These are phyloP conservation scores for Catharanthus roseus DNA, from an alignment of 257 asterid species.

Conservation along the genomic window DNA sequence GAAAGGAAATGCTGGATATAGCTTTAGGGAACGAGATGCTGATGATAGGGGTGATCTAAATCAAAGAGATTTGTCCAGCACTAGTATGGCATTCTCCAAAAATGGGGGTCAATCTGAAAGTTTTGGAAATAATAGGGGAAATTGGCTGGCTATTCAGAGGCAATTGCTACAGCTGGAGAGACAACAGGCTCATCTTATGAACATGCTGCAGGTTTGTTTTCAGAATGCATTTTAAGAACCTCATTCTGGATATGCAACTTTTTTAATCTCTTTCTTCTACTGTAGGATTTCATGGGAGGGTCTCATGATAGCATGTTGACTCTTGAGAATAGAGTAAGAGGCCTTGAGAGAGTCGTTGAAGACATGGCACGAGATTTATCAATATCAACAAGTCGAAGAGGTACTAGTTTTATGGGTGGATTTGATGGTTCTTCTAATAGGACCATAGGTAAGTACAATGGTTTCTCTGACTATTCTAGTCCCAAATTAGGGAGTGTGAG, in stretches of 20 bases:
- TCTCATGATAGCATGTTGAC: slow-evolving; percentile 96
- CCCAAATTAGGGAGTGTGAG: slow-evolving; percentile 61
- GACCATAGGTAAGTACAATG: slow-evolving; percentile 60
- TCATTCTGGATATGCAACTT: slow-evolving; percentile 20
- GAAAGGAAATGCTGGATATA: slow-evolving; percentile 34
- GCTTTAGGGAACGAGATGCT: slow-evolving; percentile 27
- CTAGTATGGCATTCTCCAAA: slow-evolving; percentile 46
- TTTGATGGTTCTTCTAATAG: slow-evolving; percentile 70
- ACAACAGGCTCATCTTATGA: slow-evolving; percentile 89
- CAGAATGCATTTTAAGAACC: slow-evolving; percentile 7
- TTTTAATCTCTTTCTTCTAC: slow-evolving; percentile 19
- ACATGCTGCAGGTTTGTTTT: slow-evolving; percentile 77
- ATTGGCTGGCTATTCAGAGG: slow-evolving; percentile 87
- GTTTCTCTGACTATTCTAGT: slow-evolving; percentile 68
- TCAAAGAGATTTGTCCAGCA: slow-evolving; percentile 51
- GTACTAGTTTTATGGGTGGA: slow-evolving; percentile 42
- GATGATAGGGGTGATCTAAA: slow-evolving; percentile 41
- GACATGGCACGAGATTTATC: slow-evolving; percentile 94
- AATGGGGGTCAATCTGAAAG: slow-evolving; percentile 61
- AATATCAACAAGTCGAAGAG: slow-evolving; percentile 77
- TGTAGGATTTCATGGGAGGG: slow-evolving; percentile 97
- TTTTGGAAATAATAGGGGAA: slow-evolving; percentile 61
- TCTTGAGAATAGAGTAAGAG: slow-evolving; percentile 84
- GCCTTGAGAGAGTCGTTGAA: slow-evolving; percentile 96
- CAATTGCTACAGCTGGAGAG: slow-evolving; percentile 81